These are phyloP conservation scores for Neolentinus lepideus DNA, from an alignment of 1,284 basidiomycete species.

Conservation along the genomic window DNA sequence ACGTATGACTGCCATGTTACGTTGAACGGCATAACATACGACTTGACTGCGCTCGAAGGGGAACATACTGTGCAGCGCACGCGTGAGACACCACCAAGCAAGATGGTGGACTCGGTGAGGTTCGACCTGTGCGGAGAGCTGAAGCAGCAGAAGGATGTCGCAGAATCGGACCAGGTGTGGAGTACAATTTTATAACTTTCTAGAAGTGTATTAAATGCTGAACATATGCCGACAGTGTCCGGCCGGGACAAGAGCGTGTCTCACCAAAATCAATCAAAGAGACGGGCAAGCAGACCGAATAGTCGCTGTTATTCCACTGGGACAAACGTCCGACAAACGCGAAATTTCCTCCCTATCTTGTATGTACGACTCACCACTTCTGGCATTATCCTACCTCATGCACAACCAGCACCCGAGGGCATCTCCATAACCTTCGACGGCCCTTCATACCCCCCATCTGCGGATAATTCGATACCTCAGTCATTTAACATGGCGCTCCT, in stretches of 20 bases:
- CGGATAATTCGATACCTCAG: conserved; percentile 37
- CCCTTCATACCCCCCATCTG: conserved; percentile 43
- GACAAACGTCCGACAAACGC: conserved; percentile 35
- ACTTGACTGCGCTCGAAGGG: conserved; percentile 48
- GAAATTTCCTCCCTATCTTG: conserved; percentile 34
- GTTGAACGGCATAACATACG: conserved; percentile 42
- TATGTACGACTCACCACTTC: conserved; percentile 26
- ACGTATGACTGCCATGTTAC: conserved; percentile 49
- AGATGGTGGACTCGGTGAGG: conserved; percentile 26
- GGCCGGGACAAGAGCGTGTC: conserved; percentile 59
- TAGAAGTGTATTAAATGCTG: conserved; percentile 4
- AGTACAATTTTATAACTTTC: conserved; percentile 2
- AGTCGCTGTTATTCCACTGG: conserved; percentile 60
- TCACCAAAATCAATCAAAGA: conserved; percentile 62
- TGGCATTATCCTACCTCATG: conserved; percentile 3
- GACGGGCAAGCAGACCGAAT: conserved; percentile 43
- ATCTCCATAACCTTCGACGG: conserved; percentile 58
- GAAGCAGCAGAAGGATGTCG: conserved; percentile 33
- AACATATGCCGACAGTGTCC: conserved; percentile 45
- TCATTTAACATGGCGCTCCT: conserved; percentile 52
- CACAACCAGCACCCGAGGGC: conserved; percentile 39
- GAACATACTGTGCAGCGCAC: conserved; percentile 35
- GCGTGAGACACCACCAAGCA: conserved; percentile 30
- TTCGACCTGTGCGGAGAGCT: conserved; percentile 55
- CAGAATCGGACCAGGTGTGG: conserved; percentile 62